Evolutionary conservation across 495 filamentous ascomycete species (phyloP).

Genomic region (Choiromyces venosus): DNA sequence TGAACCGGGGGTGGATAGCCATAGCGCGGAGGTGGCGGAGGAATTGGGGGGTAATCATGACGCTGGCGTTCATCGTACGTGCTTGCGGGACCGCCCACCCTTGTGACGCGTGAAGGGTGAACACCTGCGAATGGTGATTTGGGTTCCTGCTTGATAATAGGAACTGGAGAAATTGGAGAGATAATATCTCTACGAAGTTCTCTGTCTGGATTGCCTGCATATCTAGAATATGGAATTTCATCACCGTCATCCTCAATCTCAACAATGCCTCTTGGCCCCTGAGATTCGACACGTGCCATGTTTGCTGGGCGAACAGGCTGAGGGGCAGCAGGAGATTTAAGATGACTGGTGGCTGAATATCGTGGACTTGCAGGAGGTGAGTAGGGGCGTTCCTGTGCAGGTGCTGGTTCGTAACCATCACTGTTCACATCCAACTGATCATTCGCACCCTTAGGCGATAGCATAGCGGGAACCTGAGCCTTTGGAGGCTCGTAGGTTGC

Average conservation of each 20-base stretch:
- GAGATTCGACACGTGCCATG: conserved; percentile 41
- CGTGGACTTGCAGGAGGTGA: conserved; percentile 30
- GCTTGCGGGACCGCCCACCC: not conserved
- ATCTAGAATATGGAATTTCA: conserved; percentile 27
- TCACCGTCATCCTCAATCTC: conserved; percentile 26
- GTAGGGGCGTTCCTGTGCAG: conserved; percentile 23
- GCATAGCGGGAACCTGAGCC: conserved; percentile 13
- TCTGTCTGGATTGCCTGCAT: conserved; percentile 19
- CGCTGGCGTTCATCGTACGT: conserved; percentile 14
- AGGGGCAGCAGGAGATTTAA: conserved; percentile 38
- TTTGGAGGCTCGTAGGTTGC: not conserved
- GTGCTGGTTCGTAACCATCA: not conserved
- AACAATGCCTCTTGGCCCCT: conserved; percentile 33
- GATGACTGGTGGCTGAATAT: conserved; percentile 37
- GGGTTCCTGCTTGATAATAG: conserved; percentile 39
- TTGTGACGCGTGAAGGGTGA: not conserved
- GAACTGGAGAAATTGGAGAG: conserved; percentile 25
- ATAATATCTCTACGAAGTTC: conserved; percentile 11
- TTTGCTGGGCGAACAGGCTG: conserved; percentile 41
- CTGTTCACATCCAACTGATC: conserved; percentile 5
- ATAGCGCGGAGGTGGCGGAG: conserved; percentile 4
- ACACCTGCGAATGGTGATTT: conserved; percentile 13
- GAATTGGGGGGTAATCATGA: conserved; percentile 21
- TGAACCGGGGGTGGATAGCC: conserved; percentile 20
- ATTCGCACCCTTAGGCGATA: conserved; percentile 27